Conservation (phyloP, 306 rosid genomes). For the Herpetospermum pedunculosum region DNA sequence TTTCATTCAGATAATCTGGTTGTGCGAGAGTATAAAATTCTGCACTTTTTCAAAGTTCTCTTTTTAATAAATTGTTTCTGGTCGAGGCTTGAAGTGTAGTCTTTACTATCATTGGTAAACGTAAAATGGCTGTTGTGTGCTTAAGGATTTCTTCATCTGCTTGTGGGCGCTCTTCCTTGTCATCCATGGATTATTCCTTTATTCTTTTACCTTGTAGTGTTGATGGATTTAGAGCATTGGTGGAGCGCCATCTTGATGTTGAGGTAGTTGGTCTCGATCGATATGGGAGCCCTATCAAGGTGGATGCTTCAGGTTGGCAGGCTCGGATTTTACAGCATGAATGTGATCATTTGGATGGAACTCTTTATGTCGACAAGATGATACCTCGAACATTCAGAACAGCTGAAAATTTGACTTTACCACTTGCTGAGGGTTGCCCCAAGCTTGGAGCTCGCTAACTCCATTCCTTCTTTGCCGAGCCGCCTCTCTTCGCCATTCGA, state of each 20-base stretch:
- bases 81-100: background rate
- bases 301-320: slow-evolving; percentile 83
- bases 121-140: background rate
- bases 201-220: slow-evolving; percentile 38
- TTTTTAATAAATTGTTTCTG: background rate
- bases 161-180: background rate
- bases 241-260: slow-evolving; percentile 74
- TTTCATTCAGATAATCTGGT: background rate
- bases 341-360: slow-evolving; percentile 89
- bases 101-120: background rate
- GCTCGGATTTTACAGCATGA: slow-evolving; percentile 88
- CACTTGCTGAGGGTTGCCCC: slow-evolving; percentile 78
- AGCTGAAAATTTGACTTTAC: slow-evolving; percentile 53
- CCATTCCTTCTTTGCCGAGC: too few species aligned
- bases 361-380: slow-evolving; percentile 84
- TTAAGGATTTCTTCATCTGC: background rate
- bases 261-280: slow-evolving; percentile 85
- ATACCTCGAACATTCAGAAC: slow-evolving; percentile 69
- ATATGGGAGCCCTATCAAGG: slow-evolving; percentile 42
- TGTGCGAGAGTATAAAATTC: background rate
- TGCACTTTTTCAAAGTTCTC: background rate
- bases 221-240: slow-evolving; percentile 72
- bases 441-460: slow-evolving; percentile 38
- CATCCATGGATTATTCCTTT: background rate
- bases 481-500: too few species aligned